Conservation (phyloP, 441 rosid species). For the Mallotus repandus region DNA sequence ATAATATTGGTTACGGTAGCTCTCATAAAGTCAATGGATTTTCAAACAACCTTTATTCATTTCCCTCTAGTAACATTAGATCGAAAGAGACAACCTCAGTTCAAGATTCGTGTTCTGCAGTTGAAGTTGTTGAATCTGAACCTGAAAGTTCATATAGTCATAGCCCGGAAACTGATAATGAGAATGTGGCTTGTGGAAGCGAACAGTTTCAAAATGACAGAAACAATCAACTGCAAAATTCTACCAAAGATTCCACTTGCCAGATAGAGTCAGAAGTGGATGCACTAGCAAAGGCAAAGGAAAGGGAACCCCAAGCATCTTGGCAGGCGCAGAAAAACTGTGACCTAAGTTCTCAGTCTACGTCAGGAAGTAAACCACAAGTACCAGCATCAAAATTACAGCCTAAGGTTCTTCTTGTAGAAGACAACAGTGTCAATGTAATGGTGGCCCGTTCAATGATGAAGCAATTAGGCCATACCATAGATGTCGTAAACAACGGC, state of each 20-base stretch:
- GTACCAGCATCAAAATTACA: slow-evolving; percentile 29
- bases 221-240: slow-evolving; percentile 22
- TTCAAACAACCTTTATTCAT: slow-evolving; percentile 34
- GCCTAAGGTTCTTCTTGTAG: slow-evolving; percentile 92
- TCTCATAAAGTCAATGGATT: slow-evolving; percentile 41
- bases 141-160: slow-evolving; percentile 45
- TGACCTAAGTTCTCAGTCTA: slow-evolving; percentile 23
- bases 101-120: slow-evolving; percentile 57
- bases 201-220: slow-evolving; percentile 28
- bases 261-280: slow-evolving; percentile 34
- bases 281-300: slow-evolving; percentile 27
- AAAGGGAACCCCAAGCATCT: slow-evolving; percentile 33
- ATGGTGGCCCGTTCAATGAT: slow-evolving; percentile 83
- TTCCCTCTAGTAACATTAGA: slow-evolving; percentile 38
- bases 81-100: slow-evolving; percentile 37
- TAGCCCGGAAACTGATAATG: slow-evolving; percentile 32
- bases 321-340: slow-evolving; percentile 38
- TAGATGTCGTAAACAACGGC: slow-evolving; percentile 80
- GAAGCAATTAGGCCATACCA: slow-evolving; percentile 73
- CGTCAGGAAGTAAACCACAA: slow-evolving; percentile 31
- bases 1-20: slow-evolving; percentile 29
- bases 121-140: slow-evolving; percentile 47
- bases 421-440: slow-evolving; percentile 88
- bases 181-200: slow-evolving; percentile 30
- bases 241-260: slow-evolving; percentile 22